Base-by-base conservation (phyloP, 2,329 filamentous ascomycete species). In the Fusarium setosum region DNA sequence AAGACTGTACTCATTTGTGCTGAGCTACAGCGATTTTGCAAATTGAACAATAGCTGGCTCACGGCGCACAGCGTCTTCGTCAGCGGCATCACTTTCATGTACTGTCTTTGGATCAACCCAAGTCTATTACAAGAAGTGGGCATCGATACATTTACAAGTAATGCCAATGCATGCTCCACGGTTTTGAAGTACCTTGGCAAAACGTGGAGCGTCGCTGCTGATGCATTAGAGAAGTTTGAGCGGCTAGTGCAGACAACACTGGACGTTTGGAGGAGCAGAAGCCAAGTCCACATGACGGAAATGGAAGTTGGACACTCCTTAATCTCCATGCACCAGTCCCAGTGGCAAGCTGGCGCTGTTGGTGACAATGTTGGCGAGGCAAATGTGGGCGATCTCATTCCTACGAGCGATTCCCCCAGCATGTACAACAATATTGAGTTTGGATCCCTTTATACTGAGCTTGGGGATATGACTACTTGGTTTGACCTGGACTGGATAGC, bases 141-240 rank as follows among this genome's bases (percentile, higher is more conserved):
- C 2, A 26, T 53, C 31, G 56, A 52, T 23, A 23, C 18, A 7
- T 63, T 63, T 15, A 31, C 37, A 21, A 53, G 37, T 9, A 62
- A 64, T 24, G 56, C 68, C 3, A 47, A 52, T 4, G 63, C 69
- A 8, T 73, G 71, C 56, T 47, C 49, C 18, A 59, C 60, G 11
- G 35, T 73, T 29, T 61, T 73, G 3, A 58, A 40, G 11, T 66
- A 69, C 29, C 62, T 73, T 4, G 67, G 59, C 1, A 68, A 55
- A 29, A 69, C 70, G 4, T 73, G 71, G 71, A 71, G 65, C 17
- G 71, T 73, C 13, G 80, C 82, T 26, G 80, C 80, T 29, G 77
- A 79, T n/a, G 65, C 70, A 6, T 71, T 74, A 34, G 72, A 70
- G 48, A 76, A 77, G 55, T 68, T 72, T 6, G 68, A 73, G 21